phyloP scores from a whole-genome alignment of 2,329 filamentous ascomycete species.

The Neofusicoccum sp. region DNA sequence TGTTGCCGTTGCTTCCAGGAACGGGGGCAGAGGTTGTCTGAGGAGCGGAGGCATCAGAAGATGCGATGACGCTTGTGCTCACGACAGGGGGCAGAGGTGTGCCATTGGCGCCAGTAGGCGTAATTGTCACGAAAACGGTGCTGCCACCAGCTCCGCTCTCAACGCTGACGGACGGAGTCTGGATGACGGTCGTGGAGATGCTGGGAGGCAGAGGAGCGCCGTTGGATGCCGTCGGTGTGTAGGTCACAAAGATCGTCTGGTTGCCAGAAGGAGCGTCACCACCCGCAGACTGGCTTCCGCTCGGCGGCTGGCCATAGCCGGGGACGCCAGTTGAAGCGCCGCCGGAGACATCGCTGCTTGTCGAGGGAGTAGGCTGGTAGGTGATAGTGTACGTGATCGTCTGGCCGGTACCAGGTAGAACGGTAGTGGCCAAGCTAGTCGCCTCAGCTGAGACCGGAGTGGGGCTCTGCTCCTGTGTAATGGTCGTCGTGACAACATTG shows the following conservation, averaged over 20 bases:
- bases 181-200: not conserved
- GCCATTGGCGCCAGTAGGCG: not conserved
- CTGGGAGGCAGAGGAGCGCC: not conserved
- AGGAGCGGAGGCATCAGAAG: not conserved
- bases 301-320: not conserved
- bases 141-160: not conserved
- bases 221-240: not conserved
- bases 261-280: not conserved
- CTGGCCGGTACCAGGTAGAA: not conserved
- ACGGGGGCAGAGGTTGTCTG: not conserved
- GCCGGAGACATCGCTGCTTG: not conserved
- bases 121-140: not conserved
- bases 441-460: not conserved
- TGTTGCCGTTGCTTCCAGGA: not conserved
- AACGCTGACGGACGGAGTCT: not conserved
- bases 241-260: conserved; percentile 1
- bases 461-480: not conserved
- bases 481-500: conserved; percentile 6
- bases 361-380: not conserved
- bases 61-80: not conserved
- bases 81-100: conserved; percentile 3
- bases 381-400: not conserved
- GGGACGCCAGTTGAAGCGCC: not conserved
- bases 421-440: not conserved
- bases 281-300: not conserved